These are phyloP conservation scores for Lophiostoma macrostomum DNA, from an alignment of 495 filamentous ascomycete genomes.

Conservation along the genomic window DNA sequence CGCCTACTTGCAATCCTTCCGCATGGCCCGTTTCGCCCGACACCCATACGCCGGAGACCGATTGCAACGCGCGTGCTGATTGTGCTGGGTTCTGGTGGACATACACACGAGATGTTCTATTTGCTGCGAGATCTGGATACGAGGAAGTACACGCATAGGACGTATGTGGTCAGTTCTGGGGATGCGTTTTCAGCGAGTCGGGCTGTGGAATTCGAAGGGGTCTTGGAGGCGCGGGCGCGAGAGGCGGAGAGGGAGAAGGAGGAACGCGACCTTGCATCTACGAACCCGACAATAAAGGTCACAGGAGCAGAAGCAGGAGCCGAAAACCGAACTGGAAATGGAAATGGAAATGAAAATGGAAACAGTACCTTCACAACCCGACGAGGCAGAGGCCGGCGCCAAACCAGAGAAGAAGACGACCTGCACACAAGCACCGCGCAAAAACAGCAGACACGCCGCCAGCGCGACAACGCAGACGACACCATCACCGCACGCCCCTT, in stretches of 20 bases:
- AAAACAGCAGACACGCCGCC: constrained; percentile 2
- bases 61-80: constrained; percentile 66
- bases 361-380: no score
- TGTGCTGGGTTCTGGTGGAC: constrained; percentile 87
- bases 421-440: constrained; percentile 1
- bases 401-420: no score
- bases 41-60: constrained; percentile 29
- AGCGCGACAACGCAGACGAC: no score
- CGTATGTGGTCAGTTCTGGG: constrained; percentile 75
- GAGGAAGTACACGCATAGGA: constrained; percentile 58
- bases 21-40: constrained; percentile 17
- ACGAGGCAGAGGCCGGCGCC: no score
- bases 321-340: constrained; percentile 1
- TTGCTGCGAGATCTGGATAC: constrained; percentile 57
- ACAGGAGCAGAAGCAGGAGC: background rate
- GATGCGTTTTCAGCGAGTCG: constrained; percentile 70
- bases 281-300: no score
- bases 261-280: no score
- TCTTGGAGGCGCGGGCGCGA: constrained; percentile 22
- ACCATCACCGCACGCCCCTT: background rate
- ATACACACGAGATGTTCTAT: constrained; percentile 90
- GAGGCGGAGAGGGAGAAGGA: constrained; percentile 4
- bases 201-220: constrained; percentile 61
- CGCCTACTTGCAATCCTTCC: constrained; percentile 54
- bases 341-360: background rate